phyloP scores from a whole-genome alignment of 2,329 filamentous ascomycete species.

The Aureobasidium sp. region DNA sequence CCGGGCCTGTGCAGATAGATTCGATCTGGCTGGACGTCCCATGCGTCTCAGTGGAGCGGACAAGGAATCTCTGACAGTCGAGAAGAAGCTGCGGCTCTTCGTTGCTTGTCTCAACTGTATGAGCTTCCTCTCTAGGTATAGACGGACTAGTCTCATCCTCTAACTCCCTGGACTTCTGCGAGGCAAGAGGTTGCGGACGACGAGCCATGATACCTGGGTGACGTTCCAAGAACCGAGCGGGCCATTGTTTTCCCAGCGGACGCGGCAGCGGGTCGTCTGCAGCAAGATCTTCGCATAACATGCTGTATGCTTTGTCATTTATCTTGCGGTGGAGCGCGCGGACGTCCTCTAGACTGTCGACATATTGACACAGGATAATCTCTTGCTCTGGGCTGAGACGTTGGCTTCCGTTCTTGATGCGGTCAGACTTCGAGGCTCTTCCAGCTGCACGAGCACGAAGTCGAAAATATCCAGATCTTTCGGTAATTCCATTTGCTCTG shows the following conservation, averaged over 20 bases:
- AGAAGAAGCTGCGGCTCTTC: not conserved
- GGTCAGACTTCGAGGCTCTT: constrained; percentile 2
- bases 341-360: not conserved
- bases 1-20: not conserved
- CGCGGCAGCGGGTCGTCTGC: not conserved
- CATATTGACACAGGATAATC: not conserved
- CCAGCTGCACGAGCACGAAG: constrained; percentile 6
- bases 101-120: not conserved
- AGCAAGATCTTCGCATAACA: constrained; percentile 7
- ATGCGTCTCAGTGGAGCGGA: not conserved
- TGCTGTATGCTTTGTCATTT: constrained; percentile 6
- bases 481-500: not conserved
- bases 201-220: constrained; percentile 1
- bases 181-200: not conserved
- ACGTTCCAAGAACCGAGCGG: constrained; percentile 9
- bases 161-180: not conserved
- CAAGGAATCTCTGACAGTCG: constrained; percentile 3
- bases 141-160: not conserved
- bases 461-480: constrained; percentile 5
- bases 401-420: constrained; percentile 6
- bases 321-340: constrained; percentile 7
- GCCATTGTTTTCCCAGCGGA: constrained; percentile 9
- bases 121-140: not conserved
- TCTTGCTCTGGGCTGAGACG: constrained; percentile 6
- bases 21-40: not conserved